Percentiles rank a stretch among this genome's conserved stretches.
Evolutionary conservation across 257 asterid genomes (phyloP).

Genomic region (Capsicum baccatum): DNA sequence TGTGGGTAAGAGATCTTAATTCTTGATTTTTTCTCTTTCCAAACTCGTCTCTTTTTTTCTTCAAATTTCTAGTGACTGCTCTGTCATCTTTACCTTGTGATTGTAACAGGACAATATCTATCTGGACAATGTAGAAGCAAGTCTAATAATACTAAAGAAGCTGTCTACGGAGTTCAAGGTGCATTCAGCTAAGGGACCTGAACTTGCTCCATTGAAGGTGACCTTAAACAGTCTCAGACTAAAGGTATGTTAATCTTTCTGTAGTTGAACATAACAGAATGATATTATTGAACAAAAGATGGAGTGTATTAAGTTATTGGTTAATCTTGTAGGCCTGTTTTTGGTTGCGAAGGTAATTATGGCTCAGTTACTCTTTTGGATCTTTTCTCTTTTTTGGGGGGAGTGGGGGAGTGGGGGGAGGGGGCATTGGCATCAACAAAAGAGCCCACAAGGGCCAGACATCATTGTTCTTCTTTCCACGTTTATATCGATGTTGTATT

Average conservation of each 20-base stretch:
- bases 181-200: conserved; percentile 56
- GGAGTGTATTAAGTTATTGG: not conserved
- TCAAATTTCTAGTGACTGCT: not conserved
- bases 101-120: conserved; percentile 64
- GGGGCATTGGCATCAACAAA: not conserved
- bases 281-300: not conserved
- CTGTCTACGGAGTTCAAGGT: conserved; percentile 60
- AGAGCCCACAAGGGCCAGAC: not conserved
- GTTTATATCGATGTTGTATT: not conserved
- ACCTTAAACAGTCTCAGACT: conserved; percentile 65
- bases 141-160: conserved; percentile 61
- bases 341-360: not conserved
- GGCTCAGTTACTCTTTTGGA: not conserved
- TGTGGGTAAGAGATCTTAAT: conserved; percentile 62
- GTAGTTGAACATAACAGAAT: not conserved
- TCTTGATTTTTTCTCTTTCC: not conserved
- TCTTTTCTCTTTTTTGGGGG: not conserved
- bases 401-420: no score
- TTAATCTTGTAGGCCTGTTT: not conserved
- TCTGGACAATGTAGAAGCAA: conserved; percentile 62
- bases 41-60: not conserved
- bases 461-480: not conserved
- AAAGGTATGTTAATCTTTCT: conserved; percentile 46
- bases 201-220: conserved; percentile 54
- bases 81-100: conserved; percentile 2